Evolutionary conservation across 2,329 filamentous ascomycete species (phyloP).

Genomic region (Tolypocladium pustulatum): DNA sequence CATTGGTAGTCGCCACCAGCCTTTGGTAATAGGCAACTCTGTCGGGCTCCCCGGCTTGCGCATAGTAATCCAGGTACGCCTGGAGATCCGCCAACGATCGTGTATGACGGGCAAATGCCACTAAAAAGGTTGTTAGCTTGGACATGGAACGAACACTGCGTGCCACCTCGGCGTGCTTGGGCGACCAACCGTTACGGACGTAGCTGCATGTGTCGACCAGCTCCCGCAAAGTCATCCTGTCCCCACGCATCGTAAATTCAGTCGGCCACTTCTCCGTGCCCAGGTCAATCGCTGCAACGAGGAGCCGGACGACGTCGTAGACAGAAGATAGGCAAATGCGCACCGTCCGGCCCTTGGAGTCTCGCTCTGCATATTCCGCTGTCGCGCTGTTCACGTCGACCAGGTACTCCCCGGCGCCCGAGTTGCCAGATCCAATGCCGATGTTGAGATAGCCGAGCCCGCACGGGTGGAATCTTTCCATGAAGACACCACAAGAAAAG

Average conservation of each 20-base stretch:
- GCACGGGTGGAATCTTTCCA: constrained; percentile 61
- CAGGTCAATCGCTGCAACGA: constrained; percentile 59
- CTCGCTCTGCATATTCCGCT: constrained; percentile 51
- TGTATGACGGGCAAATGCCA: constrained; percentile 25
- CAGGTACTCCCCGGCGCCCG: constrained; percentile 53
- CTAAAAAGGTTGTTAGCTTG: constrained; percentile 19
- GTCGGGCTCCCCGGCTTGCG: constrained; percentile 34
- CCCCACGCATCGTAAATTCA: constrained; percentile 61
- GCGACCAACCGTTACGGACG: constrained; percentile 35
- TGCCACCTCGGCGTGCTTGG: neutral
- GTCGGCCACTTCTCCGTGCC: constrained; percentile 50
- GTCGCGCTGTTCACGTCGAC: constrained; percentile 47
- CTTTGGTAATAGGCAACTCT: constrained; percentile 46
- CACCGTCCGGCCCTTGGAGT: constrained; percentile 36
- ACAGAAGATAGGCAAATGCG: constrained; percentile 58
- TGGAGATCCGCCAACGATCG: constrained; percentile 29
- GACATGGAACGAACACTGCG: neutral
- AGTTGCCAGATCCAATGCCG: constrained; percentile 42
- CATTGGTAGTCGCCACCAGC: constrained; percentile 57
- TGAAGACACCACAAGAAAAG: constrained; percentile 66
- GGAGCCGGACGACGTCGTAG: constrained; percentile 58
- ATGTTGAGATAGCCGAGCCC: constrained; percentile 52
- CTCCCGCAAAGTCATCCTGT: constrained; percentile 49
- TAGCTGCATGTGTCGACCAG: constrained; percentile 40
- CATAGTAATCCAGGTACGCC: constrained; percentile 28